These are phyloP conservation scores for Gomphus sp. DNA, from an alignment of 1,284 basidiomycete genomes.

Conservation along the genomic window DNA sequence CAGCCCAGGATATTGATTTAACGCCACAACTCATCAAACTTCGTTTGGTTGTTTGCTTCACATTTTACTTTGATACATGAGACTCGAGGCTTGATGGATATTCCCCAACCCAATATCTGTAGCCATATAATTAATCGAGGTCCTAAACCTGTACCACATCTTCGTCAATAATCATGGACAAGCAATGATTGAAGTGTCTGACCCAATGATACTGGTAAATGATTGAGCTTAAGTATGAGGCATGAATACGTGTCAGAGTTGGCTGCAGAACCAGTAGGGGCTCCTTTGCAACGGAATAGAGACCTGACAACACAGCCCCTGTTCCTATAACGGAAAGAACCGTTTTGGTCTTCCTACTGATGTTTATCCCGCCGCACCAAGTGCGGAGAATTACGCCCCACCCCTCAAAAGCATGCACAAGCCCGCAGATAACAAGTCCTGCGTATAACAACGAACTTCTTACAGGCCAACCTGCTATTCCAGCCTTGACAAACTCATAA, in stretches of 20 bases:
- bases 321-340: neutral
- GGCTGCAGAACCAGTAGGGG: neutral
- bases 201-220: neutral
- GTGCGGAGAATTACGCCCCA: slow-evolving; percentile 41
- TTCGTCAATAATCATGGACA: neutral
- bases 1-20: too few relatives aligned
- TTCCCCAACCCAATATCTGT: neutral
- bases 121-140: neutral
- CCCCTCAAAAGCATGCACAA: slow-evolving; percentile 54
- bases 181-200: neutral
- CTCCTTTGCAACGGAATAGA: neutral
- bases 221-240: neutral
- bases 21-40: too few relatives aligned
- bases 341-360: neutral
- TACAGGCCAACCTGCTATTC: slow-evolving; percentile 46
- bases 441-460: slow-evolving; percentile 51
- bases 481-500: slow-evolving; percentile 66
- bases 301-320: neutral
- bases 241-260: neutral
- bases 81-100: neutral
- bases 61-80: too few relatives aligned
- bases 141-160: neutral
- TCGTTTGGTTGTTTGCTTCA: too few relatives aligned
- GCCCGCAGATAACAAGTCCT: slow-evolving; percentile 41
- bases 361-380: slow-evolving; percentile 22